phyloP scores from a whole-genome alignment of 768 basidiomycete genomes.

The Amanita thiersii region DNA sequence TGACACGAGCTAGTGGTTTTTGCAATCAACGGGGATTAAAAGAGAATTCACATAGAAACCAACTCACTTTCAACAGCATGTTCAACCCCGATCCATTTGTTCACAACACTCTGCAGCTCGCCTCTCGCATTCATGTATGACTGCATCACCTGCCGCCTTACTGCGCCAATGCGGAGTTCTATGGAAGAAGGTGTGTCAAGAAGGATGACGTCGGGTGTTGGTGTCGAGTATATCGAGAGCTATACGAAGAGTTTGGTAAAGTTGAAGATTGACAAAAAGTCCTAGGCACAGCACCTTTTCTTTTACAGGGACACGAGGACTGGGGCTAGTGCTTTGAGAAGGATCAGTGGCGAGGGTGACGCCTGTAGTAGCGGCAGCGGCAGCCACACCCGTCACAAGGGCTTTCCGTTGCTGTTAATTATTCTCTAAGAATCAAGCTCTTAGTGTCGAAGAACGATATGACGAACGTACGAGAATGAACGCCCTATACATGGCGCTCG shows the following conservation, averaged over 20 bases:
- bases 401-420: background rate
- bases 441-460: background rate
- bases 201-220: constrained; percentile 56
- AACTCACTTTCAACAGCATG: constrained; percentile 76
- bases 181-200: constrained; percentile 72
- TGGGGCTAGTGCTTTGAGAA: background rate
- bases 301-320: background rate
- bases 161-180: constrained; percentile 67
- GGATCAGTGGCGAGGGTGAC: constrained; percentile 1
- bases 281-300: background rate
- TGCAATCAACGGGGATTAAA: background rate
- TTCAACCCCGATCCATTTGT: constrained; percentile 82
- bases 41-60: background rate
- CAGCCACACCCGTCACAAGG: background rate
- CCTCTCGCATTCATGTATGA: constrained; percentile 48
- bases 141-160: constrained; percentile 50
- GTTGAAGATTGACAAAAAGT: background rate
- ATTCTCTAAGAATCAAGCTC: background rate
- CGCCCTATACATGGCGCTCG: constrained; percentile 3
- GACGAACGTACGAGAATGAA: background rate
- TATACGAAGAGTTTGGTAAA: constrained; percentile 21
- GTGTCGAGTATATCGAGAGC: constrained; percentile 78
- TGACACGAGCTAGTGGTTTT: constrained; percentile 56
- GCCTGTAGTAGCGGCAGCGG: background rate
- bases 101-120: constrained; percentile 71